Evolutionary conservation across 2,329 filamentous ascomycete genomes (phyloP).

Genomic region (Fonsecaea monophora): DNA sequence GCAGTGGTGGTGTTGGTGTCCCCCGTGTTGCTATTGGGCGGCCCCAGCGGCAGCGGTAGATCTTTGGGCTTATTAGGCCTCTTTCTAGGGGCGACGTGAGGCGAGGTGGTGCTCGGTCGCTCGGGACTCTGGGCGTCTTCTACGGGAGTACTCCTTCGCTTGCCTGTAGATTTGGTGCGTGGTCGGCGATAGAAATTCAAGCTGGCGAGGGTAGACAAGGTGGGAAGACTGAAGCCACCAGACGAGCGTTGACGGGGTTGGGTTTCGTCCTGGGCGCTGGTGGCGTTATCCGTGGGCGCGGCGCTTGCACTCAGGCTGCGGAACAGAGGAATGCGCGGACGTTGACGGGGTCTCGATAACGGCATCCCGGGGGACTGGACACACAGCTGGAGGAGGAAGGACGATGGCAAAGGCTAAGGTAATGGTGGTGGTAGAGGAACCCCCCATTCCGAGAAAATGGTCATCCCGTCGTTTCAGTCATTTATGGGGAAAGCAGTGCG

Average conservation of each 20-base stretch:
- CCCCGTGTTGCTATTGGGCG: slow-evolving; percentile 17
- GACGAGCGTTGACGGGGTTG: slow-evolving; percentile 15
- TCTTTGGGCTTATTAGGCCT: slow-evolving; percentile 2
- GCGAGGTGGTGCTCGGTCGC: not conserved
- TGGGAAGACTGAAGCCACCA: slow-evolving; percentile 23
- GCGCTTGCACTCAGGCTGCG: slow-evolving; percentile 34
- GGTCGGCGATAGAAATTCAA: slow-evolving; percentile 23
- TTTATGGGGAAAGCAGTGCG: not conserved
- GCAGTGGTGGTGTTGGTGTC: slow-evolving; percentile 5
- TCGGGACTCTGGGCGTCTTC: not conserved
- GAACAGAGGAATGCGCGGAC: slow-evolving; percentile 29
- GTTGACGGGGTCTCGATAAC: slow-evolving; percentile 24
- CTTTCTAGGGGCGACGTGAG: not conserved
- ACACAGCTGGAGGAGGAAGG: slow-evolving; percentile 5
- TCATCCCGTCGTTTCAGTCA: not conserved
- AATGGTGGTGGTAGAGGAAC: not conserved
- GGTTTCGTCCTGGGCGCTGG: slow-evolving; percentile 4
- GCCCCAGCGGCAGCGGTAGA: slow-evolving; percentile 2
- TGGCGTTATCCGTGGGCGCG: slow-evolving; percentile 14
- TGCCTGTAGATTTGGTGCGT: slow-evolving; percentile 23
- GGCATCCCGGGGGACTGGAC: slow-evolving; percentile 26
- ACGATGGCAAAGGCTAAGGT: not conserved
- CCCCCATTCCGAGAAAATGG: slow-evolving; percentile 5
- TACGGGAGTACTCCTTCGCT: slow-evolving; percentile 11
- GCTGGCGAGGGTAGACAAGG: slow-evolving; percentile 22